Percentiles rank a stretch among this genome's conserved stretches.
phyloP scores from a whole-genome alignment of 2,329 filamentous ascomycete genomes.

The Curvularia eragrostidis region DNA sequence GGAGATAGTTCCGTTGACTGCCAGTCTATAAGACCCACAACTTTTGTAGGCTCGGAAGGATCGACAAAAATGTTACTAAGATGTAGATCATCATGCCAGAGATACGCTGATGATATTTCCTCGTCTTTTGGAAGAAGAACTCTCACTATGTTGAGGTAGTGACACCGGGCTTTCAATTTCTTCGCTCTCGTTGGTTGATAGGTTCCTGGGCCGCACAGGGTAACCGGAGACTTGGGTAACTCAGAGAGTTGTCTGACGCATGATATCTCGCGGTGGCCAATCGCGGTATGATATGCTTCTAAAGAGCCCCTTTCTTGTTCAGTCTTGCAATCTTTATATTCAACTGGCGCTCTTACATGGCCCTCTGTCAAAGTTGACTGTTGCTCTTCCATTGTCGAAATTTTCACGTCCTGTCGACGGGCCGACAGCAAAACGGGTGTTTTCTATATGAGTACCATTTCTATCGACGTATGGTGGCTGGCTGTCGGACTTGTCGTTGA shows the following conservation, averaged over 20 bases:
- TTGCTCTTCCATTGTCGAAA: neutral
- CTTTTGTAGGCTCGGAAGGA: neutral
- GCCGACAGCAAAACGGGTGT: neutral
- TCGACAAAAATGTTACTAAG: neutral
- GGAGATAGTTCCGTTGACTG: neutral
- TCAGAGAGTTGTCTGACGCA: neutral
- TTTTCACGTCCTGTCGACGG: neutral
- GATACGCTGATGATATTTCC: neutral
- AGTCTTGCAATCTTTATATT: neutral
- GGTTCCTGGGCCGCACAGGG: neutral
- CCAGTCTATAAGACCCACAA: neutral
- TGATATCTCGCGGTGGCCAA: neutral
- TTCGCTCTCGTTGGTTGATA: neutral
- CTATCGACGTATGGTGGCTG: neutral
- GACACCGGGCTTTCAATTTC: neutral
- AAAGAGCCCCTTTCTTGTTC: neutral
- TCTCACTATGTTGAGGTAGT: neutral
- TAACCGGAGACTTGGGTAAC: neutral
- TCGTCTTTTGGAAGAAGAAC: neutral
- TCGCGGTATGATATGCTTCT: neutral
- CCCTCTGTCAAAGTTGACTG: neutral
- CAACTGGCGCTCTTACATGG: neutral
- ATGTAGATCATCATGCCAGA: neutral
- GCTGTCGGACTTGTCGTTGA: neutral
- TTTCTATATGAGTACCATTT: neutral